Conservation (phyloP, 345 rosid species). For the Stellera chamaejasme region DNA sequence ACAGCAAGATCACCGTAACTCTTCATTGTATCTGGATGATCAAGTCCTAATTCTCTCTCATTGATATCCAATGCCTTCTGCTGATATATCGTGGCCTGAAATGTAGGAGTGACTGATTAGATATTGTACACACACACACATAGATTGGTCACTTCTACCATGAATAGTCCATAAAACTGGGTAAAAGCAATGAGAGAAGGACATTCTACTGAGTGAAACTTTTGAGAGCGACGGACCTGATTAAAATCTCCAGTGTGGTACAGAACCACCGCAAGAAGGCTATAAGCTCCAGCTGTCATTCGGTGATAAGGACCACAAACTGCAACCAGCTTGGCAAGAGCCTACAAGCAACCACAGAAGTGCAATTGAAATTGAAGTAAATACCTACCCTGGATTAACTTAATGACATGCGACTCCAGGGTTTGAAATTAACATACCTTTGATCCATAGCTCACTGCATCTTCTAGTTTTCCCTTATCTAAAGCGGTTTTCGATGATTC, state of each 20-base stretch:
- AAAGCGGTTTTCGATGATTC: slow-evolving; percentile 98
- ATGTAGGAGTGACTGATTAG: slow-evolving; percentile 16
- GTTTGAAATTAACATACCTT: slow-evolving; percentile 40
- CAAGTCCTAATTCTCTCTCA: slow-evolving; percentile 97
- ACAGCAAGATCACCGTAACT: slow-evolving; percentile 99
- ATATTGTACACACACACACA: slow-evolving; percentile 8
- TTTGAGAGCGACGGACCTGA: slow-evolving; percentile 46
- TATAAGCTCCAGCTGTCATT: slow-evolving; percentile 99
- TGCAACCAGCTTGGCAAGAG: slow-evolving; percentile 93
- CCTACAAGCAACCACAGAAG: slow-evolving; percentile 38
- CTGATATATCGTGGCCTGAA: slow-evolving; percentile 96
- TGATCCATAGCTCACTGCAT: slow-evolving; percentile 93
- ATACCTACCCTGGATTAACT: neutral
- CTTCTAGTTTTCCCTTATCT: slow-evolving; percentile 99
- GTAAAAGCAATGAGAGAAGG: neutral
- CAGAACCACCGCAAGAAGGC: slow-evolving; percentile 96
- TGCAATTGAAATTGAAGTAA: slow-evolving; percentile 1
- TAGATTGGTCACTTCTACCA: neutral
- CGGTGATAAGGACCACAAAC: slow-evolving; percentile 98
- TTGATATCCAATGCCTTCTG: slow-evolving; percentile 99
- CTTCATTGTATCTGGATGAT: slow-evolving; percentile 99
- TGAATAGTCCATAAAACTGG: slow-evolving; percentile 1
- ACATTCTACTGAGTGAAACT: too few species aligned
- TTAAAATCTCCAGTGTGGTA: slow-evolving; percentile 99
- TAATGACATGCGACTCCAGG: slow-evolving; percentile 10